A percentile compares a stretch with the other conserved stretches of the same genome.
phyloP scores from a whole-genome alignment of 805 yeast genomes.

The Wickerhamomyces chaumierensis region DNA sequence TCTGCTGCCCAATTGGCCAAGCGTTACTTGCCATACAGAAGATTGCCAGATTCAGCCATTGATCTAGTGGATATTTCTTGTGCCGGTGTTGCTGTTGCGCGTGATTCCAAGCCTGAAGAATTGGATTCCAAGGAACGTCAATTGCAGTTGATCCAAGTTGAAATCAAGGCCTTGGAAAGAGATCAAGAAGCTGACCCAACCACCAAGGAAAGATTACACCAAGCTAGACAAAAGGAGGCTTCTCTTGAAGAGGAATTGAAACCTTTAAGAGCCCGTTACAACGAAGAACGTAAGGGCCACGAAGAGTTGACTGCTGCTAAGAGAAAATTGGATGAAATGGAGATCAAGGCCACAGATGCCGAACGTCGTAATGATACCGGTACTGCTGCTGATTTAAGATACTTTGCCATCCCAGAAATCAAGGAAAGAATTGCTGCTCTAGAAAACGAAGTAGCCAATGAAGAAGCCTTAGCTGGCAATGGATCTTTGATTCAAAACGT shows the following conservation, averaged over 20 bases:
- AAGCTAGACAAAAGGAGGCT: slow-evolving; percentile 71
- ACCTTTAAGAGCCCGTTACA: slow-evolving; percentile 78
- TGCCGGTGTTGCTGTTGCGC: slow-evolving; percentile 94
- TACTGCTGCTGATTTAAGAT: slow-evolving; percentile 90
- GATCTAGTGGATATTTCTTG: slow-evolving; percentile 94
- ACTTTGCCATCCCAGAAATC: slow-evolving; percentile 94
- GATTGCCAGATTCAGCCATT: slow-evolving; percentile 93
- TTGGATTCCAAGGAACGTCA: slow-evolving; percentile 89
- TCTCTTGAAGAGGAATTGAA: slow-evolving; percentile 73
- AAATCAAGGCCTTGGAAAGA: slow-evolving; percentile 92
- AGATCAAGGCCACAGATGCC: slow-evolving; percentile 88
- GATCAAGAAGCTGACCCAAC: slow-evolving; percentile 76
- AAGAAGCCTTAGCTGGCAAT: slow-evolving; percentile 47
- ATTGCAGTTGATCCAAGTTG: slow-evolving; percentile 84
- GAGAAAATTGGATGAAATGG: slow-evolving; percentile 85
- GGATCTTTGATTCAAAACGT: slow-evolving; percentile 74
- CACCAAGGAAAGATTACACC: slow-evolving; percentile 75
- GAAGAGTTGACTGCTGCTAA: slow-evolving; percentile 84
- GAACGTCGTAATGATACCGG: slow-evolving; percentile 94
- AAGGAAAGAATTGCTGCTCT: slow-evolving; percentile 62
- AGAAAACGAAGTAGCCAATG: slow-evolving; percentile 71
- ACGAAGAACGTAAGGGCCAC: slow-evolving; percentile 82
- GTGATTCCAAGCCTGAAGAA: slow-evolving; percentile 97
- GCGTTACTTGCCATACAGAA: slow-evolving; percentile 87
- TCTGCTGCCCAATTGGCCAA: slow-evolving; percentile 92